Percentiles rank a stretch among this genome's conserved stretches.
phyloP scores from a whole-genome alignment of 352 stramenopile species.

The Phytophthora pseudosyringae region DNA sequence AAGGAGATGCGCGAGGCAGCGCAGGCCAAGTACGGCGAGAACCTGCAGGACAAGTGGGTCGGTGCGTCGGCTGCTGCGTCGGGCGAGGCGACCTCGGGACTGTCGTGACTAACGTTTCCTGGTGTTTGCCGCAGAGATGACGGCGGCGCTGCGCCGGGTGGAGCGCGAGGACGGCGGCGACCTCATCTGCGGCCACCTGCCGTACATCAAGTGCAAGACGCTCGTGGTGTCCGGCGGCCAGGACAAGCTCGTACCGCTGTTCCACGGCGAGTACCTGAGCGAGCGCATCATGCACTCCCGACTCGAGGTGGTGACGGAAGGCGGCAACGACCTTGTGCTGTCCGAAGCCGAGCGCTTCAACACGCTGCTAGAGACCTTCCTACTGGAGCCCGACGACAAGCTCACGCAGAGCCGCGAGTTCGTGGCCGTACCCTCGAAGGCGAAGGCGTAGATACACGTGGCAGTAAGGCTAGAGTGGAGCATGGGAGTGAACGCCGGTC shows the following conservation, averaged over 20 bases:
- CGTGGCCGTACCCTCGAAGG: conserved; percentile 54
- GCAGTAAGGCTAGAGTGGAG: background rate
- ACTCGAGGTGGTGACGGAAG: conserved; percentile 59
- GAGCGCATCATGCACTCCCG: conserved; percentile 88
- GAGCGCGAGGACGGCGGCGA: conserved; percentile 67
- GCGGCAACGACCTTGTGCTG: conserved; percentile 67
- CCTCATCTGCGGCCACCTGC: conserved; percentile 71
- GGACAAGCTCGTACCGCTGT: conserved; percentile 69
- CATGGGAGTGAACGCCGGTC: background rate
- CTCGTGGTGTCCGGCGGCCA: conserved; percentile 70
- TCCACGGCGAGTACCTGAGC: conserved; percentile 85
- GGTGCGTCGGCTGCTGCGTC: conserved; percentile 23
- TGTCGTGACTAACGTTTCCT: conserved; percentile 10
- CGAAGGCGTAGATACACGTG: conserved; percentile 20
- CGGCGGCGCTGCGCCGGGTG: conserved; percentile 51
- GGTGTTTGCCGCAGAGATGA: conserved; percentile 47
- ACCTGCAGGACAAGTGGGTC: conserved; percentile 66
- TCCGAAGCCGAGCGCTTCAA: conserved; percentile 63
- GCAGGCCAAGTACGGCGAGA: conserved; percentile 61
- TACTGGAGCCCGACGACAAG: conserved; percentile 82
- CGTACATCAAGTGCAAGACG: conserved; percentile 85
- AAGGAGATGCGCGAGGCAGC: conserved; percentile 51
- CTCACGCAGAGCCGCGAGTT: conserved; percentile 85
- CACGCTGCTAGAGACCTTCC: conserved; percentile 60
- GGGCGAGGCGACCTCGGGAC: background rate